Conservation (phyloP, 805 yeast species). For the Wickerhamomyces kurtzmanii region DNA sequence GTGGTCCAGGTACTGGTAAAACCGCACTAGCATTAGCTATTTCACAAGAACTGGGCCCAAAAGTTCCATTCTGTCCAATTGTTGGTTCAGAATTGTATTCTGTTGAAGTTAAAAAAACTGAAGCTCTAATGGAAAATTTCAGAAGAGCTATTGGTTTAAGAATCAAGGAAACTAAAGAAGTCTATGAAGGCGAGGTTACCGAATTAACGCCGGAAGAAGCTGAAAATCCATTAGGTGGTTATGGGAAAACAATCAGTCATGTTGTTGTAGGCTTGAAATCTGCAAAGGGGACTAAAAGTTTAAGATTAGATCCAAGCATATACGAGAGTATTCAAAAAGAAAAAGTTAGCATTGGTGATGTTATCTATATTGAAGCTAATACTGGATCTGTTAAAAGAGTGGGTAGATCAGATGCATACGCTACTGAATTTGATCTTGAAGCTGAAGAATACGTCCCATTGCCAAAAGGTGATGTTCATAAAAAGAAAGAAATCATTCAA, state of each 20-base stretch:
- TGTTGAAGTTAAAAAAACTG: conserved; percentile 96
- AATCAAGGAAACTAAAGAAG: conserved; percentile 95
- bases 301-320: conserved; percentile 84
- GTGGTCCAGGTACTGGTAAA: conserved; percentile 98
- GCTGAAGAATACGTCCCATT: conserved; percentile 98
- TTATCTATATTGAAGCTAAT: conserved; percentile 92
- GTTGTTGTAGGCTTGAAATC: conserved; percentile 91
- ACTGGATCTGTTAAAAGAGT: conserved; percentile 96
- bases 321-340: conserved; percentile 94
- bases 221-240: conserved; percentile 94
- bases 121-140: conserved; percentile 91
- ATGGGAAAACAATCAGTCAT: conserved; percentile 92
- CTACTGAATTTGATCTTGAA: conserved; percentile 96
- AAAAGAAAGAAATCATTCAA: conserved; percentile 95
- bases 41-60: conserved; percentile 92
- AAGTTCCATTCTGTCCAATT: conserved; percentile 95
- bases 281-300: conserved; percentile 83
- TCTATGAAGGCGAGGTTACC: conserved; percentile 96
- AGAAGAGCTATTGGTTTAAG: conserved; percentile 94
- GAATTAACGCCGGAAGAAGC: conserved; percentile 94
- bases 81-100: conserved; percentile 92
- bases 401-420: conserved; percentile 97
- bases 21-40: conserved; percentile 95
- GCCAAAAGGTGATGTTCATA: conserved; percentile 98
- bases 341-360: conserved; percentile 91